Conservation (phyloP, 345 rosid genomes). For the Anacardium occidentale region DNA sequence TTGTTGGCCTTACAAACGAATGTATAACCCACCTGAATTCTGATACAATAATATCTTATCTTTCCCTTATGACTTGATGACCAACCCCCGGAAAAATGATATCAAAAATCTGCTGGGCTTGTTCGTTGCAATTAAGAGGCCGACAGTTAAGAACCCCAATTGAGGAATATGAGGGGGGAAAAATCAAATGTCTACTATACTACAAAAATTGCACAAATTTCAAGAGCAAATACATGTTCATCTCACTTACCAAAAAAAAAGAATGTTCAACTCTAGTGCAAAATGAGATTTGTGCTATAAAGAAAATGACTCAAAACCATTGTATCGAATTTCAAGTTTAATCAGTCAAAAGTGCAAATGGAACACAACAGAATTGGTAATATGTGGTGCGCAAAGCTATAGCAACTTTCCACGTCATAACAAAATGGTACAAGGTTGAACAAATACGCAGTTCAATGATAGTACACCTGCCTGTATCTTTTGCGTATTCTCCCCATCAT, state of each 20-base stretch:
- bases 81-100: not conserved
- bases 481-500: constrained; percentile 53
- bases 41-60: not conserved
- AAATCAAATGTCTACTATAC: too few relatives aligned
- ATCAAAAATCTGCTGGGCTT: too few relatives aligned
- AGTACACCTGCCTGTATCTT: constrained; percentile 56
- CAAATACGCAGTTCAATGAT: not conserved
- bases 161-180: too few relatives aligned
- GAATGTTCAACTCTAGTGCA: not conserved
- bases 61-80: not conserved
- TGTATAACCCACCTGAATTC: not conserved
- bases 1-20: not conserved
- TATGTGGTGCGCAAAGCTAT: not conserved
- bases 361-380: not conserved
- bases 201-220: not conserved
- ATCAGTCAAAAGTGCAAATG: not conserved
- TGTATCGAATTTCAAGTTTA: not conserved
- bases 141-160: too few relatives aligned
- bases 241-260: too few relatives aligned
- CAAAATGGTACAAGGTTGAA: constrained; percentile 2
- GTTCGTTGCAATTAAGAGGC: too few relatives aligned
- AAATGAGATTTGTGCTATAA: not conserved
- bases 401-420: not conserved
- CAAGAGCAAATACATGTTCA: not conserved
- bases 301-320: not conserved